These are phyloP conservation scores for Phialophora chinensis DNA, from an alignment of 2,329 filamentous ascomycete genomes.

Conservation along the genomic window DNA sequence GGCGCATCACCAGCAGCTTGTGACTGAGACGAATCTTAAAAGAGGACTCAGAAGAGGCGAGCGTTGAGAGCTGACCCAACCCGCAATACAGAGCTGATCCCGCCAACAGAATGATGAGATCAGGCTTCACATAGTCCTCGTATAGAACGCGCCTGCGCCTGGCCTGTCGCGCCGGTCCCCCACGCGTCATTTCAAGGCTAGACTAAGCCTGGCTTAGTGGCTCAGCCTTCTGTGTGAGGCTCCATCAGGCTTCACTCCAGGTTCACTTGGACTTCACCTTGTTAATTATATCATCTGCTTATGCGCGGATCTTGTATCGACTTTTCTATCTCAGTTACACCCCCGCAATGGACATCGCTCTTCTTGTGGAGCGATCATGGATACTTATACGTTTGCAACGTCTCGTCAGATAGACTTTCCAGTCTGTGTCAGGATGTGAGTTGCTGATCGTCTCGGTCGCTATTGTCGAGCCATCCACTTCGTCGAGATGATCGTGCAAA, in stretches of 20 bases:
- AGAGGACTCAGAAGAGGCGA: background rate
- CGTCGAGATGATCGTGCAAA: background rate
- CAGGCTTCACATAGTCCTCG: background rate
- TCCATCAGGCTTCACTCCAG: background rate
- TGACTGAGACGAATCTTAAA: background rate
- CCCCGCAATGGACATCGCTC: background rate
- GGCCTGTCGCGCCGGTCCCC: slow-evolving; percentile 3
- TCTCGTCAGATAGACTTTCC: slow-evolving; percentile 82
- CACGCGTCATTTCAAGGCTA: slow-evolving; percentile 7
- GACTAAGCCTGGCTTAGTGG: background rate
- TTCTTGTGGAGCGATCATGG: slow-evolving; percentile 64
- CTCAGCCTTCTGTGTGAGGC: background rate
- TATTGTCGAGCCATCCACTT: background rate
- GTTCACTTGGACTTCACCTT: background rate
- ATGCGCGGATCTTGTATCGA: background rate
- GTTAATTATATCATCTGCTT: background rate
- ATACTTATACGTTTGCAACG: slow-evolving; percentile 93
- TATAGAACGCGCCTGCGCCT: slow-evolving; percentile 1
- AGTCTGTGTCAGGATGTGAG: slow-evolving; percentile 68
- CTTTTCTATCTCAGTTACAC: background rate
- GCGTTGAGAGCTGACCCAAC: background rate
- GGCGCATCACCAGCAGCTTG: slow-evolving; percentile 18
- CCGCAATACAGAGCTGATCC: background rate
- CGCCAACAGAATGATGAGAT: background rate
- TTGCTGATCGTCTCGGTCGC: slow-evolving; percentile 30